These are phyloP conservation scores for Ananas comosus DNA, from an alignment of 176 grass and related monocot genomes.

Conservation along the genomic window DNA sequence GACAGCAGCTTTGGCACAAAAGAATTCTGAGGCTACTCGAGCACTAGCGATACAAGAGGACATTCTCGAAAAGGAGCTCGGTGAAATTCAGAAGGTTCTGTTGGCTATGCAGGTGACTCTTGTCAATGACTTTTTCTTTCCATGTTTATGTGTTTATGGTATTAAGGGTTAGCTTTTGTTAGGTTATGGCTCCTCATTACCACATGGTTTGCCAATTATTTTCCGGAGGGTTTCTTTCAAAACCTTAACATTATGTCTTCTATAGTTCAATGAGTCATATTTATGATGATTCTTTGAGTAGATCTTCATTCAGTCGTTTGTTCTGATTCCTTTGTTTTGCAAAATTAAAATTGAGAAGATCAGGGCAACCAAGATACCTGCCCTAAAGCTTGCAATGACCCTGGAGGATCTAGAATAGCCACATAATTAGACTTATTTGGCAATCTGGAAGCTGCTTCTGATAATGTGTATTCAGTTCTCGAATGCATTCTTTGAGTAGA, in stretches of 20 bases:
- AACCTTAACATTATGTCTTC: slow-evolving; percentile 2
- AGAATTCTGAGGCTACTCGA: slow-evolving; percentile 65
- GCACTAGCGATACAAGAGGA: slow-evolving; percentile 51
- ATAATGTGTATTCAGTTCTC: too few relatives aligned
- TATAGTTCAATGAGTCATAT: too few relatives aligned
- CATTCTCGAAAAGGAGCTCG: slow-evolving; percentile 54
- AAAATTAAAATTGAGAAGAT: too few relatives aligned
- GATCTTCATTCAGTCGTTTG: too few relatives aligned
- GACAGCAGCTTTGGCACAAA: slow-evolving; percentile 54
- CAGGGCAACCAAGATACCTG: too few relatives aligned
- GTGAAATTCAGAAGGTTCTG: slow-evolving; percentile 60
- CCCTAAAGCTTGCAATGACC: too few relatives aligned
- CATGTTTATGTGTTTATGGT: neutral
- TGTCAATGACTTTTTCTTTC: neutral
- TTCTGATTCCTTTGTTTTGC: too few relatives aligned
- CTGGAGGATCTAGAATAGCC: too few relatives aligned
- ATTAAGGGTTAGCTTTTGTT: neutral
- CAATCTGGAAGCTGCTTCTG: too few relatives aligned
- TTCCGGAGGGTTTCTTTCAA: neutral
- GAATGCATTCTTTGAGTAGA: too few relatives aligned
- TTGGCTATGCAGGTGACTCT: slow-evolving; percentile 69
- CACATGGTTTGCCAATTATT: neutral
- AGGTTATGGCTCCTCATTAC: neutral
- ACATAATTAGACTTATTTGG: too few relatives aligned
- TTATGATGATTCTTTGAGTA: too few relatives aligned